Conservation (phyloP, 106 monocot species). For the Allium fistulosum region DNA sequence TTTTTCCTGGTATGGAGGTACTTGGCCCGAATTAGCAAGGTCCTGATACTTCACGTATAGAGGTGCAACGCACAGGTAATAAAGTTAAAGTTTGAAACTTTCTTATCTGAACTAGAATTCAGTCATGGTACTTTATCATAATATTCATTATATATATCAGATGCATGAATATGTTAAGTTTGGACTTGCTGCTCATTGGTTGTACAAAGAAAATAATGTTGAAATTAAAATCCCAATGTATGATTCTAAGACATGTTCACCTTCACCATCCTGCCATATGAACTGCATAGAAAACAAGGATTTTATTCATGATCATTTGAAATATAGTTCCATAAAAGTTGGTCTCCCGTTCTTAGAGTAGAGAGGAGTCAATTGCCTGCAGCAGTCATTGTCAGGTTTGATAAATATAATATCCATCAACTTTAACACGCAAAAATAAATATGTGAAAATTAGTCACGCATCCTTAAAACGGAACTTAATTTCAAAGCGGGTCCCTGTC, state of each 20-base stretch:
- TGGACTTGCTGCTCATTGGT: conserved; percentile 94
- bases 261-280: conserved; percentile 27
- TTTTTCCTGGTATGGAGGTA: too few species aligned
- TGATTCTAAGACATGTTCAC: conserved; percentile 26
- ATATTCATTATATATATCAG: conserved; percentile 18
- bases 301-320: conserved; percentile 32
- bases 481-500: too few species aligned
- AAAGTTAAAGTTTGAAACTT: background rate
- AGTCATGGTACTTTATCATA: background rate
- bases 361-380: conserved; percentile 85
- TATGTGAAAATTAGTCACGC: too few species aligned
- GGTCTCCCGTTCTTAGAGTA: conserved; percentile 87
- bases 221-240: conserved; percentile 10
- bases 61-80: conserved; percentile 88
- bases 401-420: background rate
- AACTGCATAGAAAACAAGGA: conserved; percentile 37
- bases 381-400: conserved; percentile 76
- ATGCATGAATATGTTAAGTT: conserved; percentile 91
- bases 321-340: conserved; percentile 64
- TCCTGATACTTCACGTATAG: conserved; percentile 76
- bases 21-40: conserved; percentile 15
- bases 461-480: too few species aligned
- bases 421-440: too few species aligned
- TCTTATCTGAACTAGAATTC: background rate
- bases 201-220: conserved; percentile 75